Conservation (phyloP, 345 rosid genomes). For the Pelargonium nanum region DNA sequence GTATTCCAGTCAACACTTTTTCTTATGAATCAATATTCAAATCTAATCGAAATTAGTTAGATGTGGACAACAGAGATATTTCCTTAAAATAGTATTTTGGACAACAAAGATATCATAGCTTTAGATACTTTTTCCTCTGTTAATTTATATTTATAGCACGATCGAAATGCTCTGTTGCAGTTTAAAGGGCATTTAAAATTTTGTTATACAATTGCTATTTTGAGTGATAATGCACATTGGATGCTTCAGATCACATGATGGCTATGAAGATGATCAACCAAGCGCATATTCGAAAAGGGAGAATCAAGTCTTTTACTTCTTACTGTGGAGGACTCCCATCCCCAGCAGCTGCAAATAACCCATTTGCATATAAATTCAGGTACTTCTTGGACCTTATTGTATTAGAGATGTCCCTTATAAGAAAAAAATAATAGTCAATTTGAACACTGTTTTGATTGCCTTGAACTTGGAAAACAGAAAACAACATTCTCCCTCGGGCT, state of each 20-base stretch:
- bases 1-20: too few species aligned
- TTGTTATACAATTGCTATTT: background rate
- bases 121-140: background rate
- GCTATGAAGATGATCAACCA: slow-evolving; percentile 90
- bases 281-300: slow-evolving; percentile 57
- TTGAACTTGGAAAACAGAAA: too few species aligned
- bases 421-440: background rate
- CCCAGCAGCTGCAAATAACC: slow-evolving; percentile 89
- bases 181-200: background rate
- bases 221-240: background rate
- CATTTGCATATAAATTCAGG: slow-evolving; percentile 93
- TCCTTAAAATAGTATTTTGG: background rate
- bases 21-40: too few species aligned
- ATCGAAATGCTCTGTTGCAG: background rate
- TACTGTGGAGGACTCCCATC: slow-evolving; percentile 95
- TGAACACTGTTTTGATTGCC: background rate
- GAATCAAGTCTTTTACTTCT: slow-evolving; percentile 70
- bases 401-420: background rate
- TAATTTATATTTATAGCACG: background rate
- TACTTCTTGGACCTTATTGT: slow-evolving; percentile 13
- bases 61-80: background rate
- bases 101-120: too few species aligned
- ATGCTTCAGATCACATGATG: slow-evolving; percentile 84
- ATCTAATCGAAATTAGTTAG: too few species aligned
- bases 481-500: too few species aligned